Evolutionary conservation across 495 filamentous ascomycete genomes (phyloP).

Genomic region (Lasiosphaeria hispida): DNA sequence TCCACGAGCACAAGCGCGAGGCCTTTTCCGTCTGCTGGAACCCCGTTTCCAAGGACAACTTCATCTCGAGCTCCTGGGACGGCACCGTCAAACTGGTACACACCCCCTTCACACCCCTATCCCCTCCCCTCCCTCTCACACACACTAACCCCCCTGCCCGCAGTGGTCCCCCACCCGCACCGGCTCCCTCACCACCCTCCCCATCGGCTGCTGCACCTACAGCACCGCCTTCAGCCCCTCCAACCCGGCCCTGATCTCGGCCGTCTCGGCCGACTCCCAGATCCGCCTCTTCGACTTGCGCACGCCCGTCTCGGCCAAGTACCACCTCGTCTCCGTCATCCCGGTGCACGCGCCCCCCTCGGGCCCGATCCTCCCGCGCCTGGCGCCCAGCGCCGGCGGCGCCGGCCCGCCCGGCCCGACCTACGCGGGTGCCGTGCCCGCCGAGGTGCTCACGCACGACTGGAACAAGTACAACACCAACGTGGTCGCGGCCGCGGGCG

Average conservation of each 20-base stretch:
- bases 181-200: slow-evolving; percentile 75
- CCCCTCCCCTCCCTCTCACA: slow-evolving; percentile 9
- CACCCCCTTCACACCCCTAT: neutral
- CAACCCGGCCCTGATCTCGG: slow-evolving; percentile 71
- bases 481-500: slow-evolving; percentile 80
- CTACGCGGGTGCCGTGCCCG: slow-evolving; percentile 37
- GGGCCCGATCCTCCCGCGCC: slow-evolving; percentile 35
- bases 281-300: slow-evolving; percentile 87
- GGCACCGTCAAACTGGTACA: slow-evolving; percentile 81
- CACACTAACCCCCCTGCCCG: neutral
- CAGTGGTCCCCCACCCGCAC: slow-evolving; percentile 74
- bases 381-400: slow-evolving; percentile 15
- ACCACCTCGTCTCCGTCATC: slow-evolving; percentile 74
- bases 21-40: slow-evolving; percentile 92
- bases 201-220: slow-evolving; percentile 89
- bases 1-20: slow-evolving; percentile 89
- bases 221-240: slow-evolving; percentile 78
- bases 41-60: slow-evolving; percentile 82
- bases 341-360: slow-evolving; percentile 64
- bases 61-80: slow-evolving; percentile 89
- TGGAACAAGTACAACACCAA: slow-evolving; percentile 96
- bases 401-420: slow-evolving; percentile 21
- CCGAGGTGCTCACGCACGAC: slow-evolving; percentile 89
- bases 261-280: slow-evolving; percentile 80
- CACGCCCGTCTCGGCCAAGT: slow-evolving; percentile 73